Conservation (phyloP, 2,329 filamentous ascomycete species). For the Juglanconis oblonga region DNA sequence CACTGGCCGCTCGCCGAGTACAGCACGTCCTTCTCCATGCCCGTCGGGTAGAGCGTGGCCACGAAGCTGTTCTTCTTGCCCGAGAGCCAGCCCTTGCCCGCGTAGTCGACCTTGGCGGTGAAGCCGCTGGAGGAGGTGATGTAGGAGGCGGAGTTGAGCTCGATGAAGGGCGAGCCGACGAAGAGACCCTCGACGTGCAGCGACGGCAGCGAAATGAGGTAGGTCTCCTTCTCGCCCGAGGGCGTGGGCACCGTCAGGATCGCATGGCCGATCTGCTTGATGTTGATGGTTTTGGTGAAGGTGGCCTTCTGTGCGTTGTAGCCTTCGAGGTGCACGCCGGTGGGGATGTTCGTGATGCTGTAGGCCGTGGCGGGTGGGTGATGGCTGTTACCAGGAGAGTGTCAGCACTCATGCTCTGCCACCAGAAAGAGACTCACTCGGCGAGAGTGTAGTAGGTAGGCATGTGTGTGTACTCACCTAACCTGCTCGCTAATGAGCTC, state of each 20-base stretch:
- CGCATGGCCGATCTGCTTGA: slow-evolving; percentile 92
- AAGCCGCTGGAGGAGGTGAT: slow-evolving; percentile 86
- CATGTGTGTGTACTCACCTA: slow-evolving; percentile 44
- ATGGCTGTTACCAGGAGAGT: slow-evolving; percentile 50
- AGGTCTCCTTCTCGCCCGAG: slow-evolving; percentile 56
- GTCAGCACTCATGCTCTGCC: background rate
- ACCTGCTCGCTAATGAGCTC: slow-evolving; percentile 92
- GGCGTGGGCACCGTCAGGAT: slow-evolving; percentile 67
- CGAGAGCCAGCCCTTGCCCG: slow-evolving; percentile 88
- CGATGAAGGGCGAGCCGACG: slow-evolving; percentile 81
- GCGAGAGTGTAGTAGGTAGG: too few relatives aligned
- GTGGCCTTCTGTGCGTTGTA: slow-evolving; percentile 97
- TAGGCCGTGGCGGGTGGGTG: slow-evolving; percentile 96
- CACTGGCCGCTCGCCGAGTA: slow-evolving; percentile 90
- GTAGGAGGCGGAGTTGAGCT: slow-evolving; percentile 80
- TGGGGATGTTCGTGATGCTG: slow-evolving; percentile 80
- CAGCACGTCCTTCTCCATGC: slow-evolving; percentile 68
- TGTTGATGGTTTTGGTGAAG: slow-evolving; percentile 88
- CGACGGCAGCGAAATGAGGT: slow-evolving; percentile 86
- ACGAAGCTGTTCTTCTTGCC: slow-evolving; percentile 93
- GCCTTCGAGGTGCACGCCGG: slow-evolving; percentile 76
- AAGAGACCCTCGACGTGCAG: slow-evolving; percentile 94
- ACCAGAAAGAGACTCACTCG: too few relatives aligned
- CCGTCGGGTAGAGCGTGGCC: slow-evolving; percentile 68
- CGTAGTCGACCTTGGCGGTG: slow-evolving; percentile 88